A percentile compares a stretch with the other conserved stretches of the same genome.
phyloP scores from a whole-genome alignment of 352 stramenopile genomes.

The Globisporangium echinulatum region DNA sequence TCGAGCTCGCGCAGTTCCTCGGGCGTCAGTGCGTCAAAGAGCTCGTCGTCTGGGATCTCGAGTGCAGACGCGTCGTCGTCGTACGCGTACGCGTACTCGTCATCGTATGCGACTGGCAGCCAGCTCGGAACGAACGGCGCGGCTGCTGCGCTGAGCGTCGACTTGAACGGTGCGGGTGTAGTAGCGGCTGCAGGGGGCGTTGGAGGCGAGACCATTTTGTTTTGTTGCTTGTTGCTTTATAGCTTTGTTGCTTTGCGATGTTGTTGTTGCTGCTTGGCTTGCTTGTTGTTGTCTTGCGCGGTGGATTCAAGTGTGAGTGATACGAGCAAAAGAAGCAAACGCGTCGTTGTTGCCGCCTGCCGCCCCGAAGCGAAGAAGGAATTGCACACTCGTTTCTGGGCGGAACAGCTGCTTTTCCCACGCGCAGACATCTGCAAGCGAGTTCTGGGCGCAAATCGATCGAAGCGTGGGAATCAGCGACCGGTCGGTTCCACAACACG shows the following conservation, averaged over 20 bases:
- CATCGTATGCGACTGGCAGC: neutral
- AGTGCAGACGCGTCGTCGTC: neutral
- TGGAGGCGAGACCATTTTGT: neutral
- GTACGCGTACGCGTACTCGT: neutral
- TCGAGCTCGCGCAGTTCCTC: constrained; percentile 65
- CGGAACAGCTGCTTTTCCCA: too few species aligned
- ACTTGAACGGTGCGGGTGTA: neutral
- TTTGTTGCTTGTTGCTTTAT: neutral
- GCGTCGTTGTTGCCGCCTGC: too few species aligned
- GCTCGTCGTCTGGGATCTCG: constrained; percentile 69
- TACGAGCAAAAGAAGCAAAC: too few species aligned
- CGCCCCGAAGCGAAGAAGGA: too few species aligned
- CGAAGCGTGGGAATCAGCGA: too few species aligned
- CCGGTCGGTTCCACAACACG: too few species aligned
- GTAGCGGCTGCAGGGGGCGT: too few species aligned
- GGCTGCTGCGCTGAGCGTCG: neutral
- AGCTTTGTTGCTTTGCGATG: too few species aligned
- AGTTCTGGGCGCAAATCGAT: too few species aligned
- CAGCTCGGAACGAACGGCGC: neutral
- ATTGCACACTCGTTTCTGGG: too few species aligned
- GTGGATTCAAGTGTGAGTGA: neutral
- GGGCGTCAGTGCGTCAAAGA: constrained; percentile 58
- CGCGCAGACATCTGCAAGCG: too few species aligned
- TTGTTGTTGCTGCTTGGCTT: neutral
- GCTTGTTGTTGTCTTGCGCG: neutral